phyloP scores from a whole-genome alignment of 192 early-diverging fungal species.

The Gaertneriomyces semiglobifer region DNA sequence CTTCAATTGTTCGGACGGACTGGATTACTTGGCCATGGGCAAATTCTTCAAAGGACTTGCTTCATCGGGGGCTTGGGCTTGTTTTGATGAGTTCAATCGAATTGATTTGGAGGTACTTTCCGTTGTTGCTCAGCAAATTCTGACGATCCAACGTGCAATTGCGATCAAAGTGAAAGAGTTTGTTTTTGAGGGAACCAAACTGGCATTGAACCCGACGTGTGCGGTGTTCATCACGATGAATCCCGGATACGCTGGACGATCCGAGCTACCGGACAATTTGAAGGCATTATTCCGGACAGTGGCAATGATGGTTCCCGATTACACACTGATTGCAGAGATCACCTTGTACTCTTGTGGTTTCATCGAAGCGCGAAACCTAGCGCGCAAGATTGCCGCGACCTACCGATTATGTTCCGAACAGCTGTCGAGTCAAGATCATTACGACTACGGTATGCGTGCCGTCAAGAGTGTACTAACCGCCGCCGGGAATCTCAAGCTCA shows the following conservation, averaged over 20 bases:
- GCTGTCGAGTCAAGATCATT: slow-evolving; percentile 62
- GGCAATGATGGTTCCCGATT: slow-evolving; percentile 67
- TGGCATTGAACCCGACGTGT: slow-evolving; percentile 53
- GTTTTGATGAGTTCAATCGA: slow-evolving; percentile 66
- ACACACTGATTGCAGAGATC: slow-evolving; percentile 62
- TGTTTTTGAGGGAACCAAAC: slow-evolving; percentile 58
- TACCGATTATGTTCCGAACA: slow-evolving; percentile 63
- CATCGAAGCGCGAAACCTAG: slow-evolving; percentile 56
- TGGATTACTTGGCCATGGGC: slow-evolving; percentile 66
- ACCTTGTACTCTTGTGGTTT: slow-evolving; percentile 66
- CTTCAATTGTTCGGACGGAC: slow-evolving; percentile 67
- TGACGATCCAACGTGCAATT: slow-evolving; percentile 63
- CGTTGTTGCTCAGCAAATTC: slow-evolving; percentile 62
- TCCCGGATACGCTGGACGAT: slow-evolving; percentile 61
- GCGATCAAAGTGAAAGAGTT: slow-evolving; percentile 53
- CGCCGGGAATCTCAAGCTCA: slow-evolving; percentile 59
- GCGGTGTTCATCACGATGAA: slow-evolving; percentile 70
- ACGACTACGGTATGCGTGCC: slow-evolving; percentile 65
- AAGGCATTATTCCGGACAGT: slow-evolving; percentile 52
- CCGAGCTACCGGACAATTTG: slow-evolving; percentile 52
- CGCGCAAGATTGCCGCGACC: slow-evolving; percentile 57
- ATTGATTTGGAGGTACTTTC: slow-evolving; percentile 64
- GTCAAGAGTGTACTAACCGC: slow-evolving; percentile 61
- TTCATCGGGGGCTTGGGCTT: slow-evolving; percentile 60
- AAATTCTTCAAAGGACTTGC: slow-evolving; percentile 67